phyloP scores from a whole-genome alignment of 805 yeast species.

The Sungouiella thailandica region DNA sequence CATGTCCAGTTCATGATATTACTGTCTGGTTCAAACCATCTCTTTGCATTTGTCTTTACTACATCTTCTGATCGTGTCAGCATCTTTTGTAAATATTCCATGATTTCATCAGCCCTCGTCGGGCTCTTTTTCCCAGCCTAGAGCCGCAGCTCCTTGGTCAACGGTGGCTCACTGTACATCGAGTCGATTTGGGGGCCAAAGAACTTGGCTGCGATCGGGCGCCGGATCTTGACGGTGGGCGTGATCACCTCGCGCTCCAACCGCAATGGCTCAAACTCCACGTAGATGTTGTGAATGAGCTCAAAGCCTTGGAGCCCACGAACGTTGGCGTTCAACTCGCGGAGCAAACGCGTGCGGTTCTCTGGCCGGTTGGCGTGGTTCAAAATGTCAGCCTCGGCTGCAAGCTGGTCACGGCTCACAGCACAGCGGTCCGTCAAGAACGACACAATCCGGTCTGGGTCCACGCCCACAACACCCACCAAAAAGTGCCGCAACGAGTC shows the following conservation, averaged over 20 bases:
- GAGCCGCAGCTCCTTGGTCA: conserved; percentile 11
- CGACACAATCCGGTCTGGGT: conserved; percentile 10
- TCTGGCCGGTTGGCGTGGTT: conserved; percentile 12
- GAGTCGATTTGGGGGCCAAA: conserved; percentile 35
- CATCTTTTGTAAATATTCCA: no score
- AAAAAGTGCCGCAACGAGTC: conserved; percentile 12
- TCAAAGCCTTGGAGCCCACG: conserved; percentile 20
- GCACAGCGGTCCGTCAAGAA: conserved; percentile 14
- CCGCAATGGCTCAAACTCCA: conserved; percentile 25
- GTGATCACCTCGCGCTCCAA: conserved; percentile 22
- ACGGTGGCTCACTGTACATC: conserved; percentile 47
- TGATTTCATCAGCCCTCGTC: no score
- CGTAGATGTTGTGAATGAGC: conserved; percentile 19
- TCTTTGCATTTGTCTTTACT: no score
- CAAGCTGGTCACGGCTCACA: conserved; percentile 4
- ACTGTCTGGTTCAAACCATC: no score
- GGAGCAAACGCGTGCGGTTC: conserved; percentile 11
- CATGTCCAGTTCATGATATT: no score
- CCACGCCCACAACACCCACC: conserved; percentile 19
- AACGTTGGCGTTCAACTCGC: conserved; percentile 6
- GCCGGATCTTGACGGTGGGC: conserved; percentile 35
- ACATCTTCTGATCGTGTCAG: no score
- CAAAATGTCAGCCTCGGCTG: conserved; percentile 15
- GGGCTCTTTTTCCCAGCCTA: no score
- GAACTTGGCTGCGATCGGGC: conserved; percentile 43